These are phyloP conservation scores for sweet orange (Citrus sinensis) DNA, from an alignment of 345 rosid species.

Conservation along the genomic window DVS_A1.0 CM039167.1:5645001-5645500, in stretches of 20 bases:
- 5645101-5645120: too few relatives aligned
- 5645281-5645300: too few relatives aligned
- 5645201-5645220: conserved; percentile 71
- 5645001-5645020: conserved; percentile 32
- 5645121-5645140: too few relatives aligned
- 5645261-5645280: conserved; percentile 42
- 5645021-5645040: neutral
- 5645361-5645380: too few relatives aligned
- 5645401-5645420: conserved; percentile 54
- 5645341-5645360: too few relatives aligned
- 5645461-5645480: conserved; percentile 67
- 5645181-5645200: conserved; percentile 57
- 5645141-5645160: too few relatives aligned
- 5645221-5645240: conserved; percentile 73
- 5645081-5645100: too few relatives aligned
- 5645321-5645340: too few relatives aligned
- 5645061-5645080: too few relatives aligned
- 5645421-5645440: conserved; percentile 27
- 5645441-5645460: conserved; percentile 36
- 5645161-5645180: conserved; percentile 60
- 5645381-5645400: conserved; percentile 30
- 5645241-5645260: conserved; percentile 38
- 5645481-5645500: conserved; percentile 67
- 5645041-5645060: neutral
- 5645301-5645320: too few relatives aligned